Evolutionary conservation across 2,329 filamentous ascomycete genomes (phyloP), one percentile per base, ranked within the genome.

Genomic region (Ophiostoma ips): DNA sequence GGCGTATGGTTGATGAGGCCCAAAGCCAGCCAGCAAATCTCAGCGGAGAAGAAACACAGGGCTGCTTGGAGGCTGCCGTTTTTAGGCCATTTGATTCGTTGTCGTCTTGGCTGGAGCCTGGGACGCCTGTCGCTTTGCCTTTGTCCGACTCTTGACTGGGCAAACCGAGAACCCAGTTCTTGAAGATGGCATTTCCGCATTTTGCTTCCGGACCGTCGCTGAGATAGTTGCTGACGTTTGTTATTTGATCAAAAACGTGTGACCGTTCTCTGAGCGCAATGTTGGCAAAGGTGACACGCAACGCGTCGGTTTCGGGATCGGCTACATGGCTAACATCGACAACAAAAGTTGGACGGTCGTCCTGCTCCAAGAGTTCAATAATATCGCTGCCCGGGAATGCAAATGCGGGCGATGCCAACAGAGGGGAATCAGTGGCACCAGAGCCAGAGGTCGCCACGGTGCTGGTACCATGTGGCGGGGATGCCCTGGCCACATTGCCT

Each of bases 321-420:
- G 66, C 62, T 1, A 70, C 63, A 58, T 82, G 77, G 8, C 70
- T 68, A 47, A 85, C 65, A 58, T 90, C 84, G 33, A 90, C 70
- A 38, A 90, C 73, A 58, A 90, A 87, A 0, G 83, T 85, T 3
- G 84, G 86, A 44, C 86, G 71, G 46, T 83, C 77, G 61, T 92
- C 86, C 56, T 84, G 76, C 59, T 90, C 84, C 37, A 92, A 64
- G 36, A 90, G 67, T 62, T 90, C 86, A 18, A 82, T 65, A 10
- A 87, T 72, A 21, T 83, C 81, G 48, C 88, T 70, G 24, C 75
- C 74, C 38, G 76, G 76, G 5, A 89, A 68, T 47, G 78, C 66
- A 48, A 78, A 71, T 41, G 77, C 55, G 69, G 68, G 63, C 49
- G 69, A 64, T 6, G 67, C 28, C 4, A 64, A 54, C 69, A 68